phyloP scores from a whole-genome alignment of 1,284 basidiomycete species.

The Lentinus polychrous region DNA sequence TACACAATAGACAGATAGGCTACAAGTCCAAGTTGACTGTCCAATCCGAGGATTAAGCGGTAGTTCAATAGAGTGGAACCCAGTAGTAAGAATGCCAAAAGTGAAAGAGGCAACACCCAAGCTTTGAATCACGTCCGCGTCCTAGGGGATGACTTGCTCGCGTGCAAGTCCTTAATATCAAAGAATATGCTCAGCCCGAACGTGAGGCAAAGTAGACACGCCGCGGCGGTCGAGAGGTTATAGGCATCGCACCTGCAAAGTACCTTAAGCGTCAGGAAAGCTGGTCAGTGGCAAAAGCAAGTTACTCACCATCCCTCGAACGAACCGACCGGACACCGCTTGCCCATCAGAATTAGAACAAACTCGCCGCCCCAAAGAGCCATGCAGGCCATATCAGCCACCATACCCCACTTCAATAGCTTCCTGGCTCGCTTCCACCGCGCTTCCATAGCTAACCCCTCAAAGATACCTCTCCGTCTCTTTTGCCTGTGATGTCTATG shows the following conservation, averaged over 20 bases:
- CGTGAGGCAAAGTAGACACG: slow-evolving; percentile 46
- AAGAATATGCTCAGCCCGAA: slow-evolving; percentile 56
- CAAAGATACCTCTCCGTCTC: slow-evolving; percentile 45
- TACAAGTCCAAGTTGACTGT: not conserved
- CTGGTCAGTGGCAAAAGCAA: slow-evolving; percentile 2
- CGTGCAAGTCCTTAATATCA: slow-evolving; percentile 56
- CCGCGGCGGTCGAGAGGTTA: slow-evolving; percentile 54
- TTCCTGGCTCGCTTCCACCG: slow-evolving; percentile 51
- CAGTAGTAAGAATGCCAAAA: not conserved
- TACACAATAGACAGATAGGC: not conserved
- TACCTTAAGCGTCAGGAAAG: slow-evolving; percentile 3
- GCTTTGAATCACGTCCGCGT: slow-evolving; percentile 29
- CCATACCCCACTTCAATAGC: slow-evolving; percentile 44
- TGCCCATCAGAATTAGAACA: slow-evolving; percentile 51
- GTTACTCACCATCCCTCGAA: slow-evolving; percentile 56
- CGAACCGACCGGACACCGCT: slow-evolving; percentile 52
- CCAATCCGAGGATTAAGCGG: not conserved
- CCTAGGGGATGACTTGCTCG: slow-evolving; percentile 43
- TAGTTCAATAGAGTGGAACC: not conserved
- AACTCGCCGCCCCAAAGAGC: slow-evolving; percentile 53
- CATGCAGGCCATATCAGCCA: slow-evolving; percentile 42
- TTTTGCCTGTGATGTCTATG: slow-evolving; percentile 16
- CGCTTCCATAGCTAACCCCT: slow-evolving; percentile 56
- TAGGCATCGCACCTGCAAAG: slow-evolving; percentile 64
- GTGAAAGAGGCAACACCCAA: not conserved